Percentiles rank a stretch among this genome's conserved stretches.
These are phyloP conservation scores for Fraxinus excelsior DNA, from an alignment of 257 asterid genomes.

Conservation along the genomic window DNA sequence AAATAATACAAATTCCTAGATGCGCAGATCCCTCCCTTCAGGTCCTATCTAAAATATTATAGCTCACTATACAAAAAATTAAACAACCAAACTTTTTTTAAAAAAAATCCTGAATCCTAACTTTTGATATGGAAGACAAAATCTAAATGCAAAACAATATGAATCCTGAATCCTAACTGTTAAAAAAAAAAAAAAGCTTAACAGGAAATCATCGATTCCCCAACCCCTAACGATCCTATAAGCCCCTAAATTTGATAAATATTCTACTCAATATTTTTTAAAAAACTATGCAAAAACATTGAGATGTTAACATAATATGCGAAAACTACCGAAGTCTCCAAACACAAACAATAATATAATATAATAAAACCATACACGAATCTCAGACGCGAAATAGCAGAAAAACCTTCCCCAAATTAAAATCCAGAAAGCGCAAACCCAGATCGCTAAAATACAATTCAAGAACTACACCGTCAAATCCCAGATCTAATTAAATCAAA, in stretches of 20 bases:
- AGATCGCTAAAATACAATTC: constrained; percentile 24
- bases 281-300: background rate
- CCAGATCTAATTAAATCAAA: constrained; percentile 22
- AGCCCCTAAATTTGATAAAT: background rate
- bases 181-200: background rate
- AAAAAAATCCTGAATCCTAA: too few species aligned
- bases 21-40: background rate
- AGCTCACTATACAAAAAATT: background rate
- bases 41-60: background rate
- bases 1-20: background rate
- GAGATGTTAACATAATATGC: background rate
- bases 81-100: background rate
- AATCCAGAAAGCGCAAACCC: constrained; percentile 6
- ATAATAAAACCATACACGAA: background rate
- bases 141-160: background rate
- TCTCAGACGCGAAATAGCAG: background rate
- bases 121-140: background rate
- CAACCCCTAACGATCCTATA: background rate
- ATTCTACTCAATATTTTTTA: background rate
- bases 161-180: background rate
- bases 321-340: background rate
- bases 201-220: background rate
- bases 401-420: background rate
- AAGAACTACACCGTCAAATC: constrained; percentile 19
- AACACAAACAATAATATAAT: constrained; percentile 10